phyloP scores from a whole-genome alignment of 306 rosid genomes.

The Cyclanthera cordifolia region DNA sequence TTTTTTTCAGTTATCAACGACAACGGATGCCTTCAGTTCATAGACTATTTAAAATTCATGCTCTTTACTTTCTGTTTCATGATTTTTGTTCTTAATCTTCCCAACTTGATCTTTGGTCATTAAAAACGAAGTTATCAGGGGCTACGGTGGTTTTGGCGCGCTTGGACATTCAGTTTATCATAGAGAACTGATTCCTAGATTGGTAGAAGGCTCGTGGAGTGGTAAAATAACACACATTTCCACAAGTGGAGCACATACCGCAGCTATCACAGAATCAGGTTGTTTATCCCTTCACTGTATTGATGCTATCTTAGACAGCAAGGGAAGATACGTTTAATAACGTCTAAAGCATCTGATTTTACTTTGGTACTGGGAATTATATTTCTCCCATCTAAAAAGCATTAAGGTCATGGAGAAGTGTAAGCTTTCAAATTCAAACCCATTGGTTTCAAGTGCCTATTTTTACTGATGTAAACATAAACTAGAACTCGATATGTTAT shows the following conservation, averaged over 20 bases:
- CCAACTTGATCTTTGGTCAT: slow-evolving; percentile 26
- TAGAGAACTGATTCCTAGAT: slow-evolving; percentile 65
- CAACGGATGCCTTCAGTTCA: neutral
- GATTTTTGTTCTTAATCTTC: slow-evolving; percentile 15
- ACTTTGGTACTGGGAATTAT: neutral
- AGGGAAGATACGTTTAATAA: neutral
- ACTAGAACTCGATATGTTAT: neutral
- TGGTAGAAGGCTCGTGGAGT: slow-evolving; percentile 79
- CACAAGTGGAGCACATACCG: slow-evolving; percentile 87
- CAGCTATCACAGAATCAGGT: slow-evolving; percentile 77
- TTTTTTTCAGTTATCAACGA: neutral
- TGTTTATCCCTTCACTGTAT: neutral
- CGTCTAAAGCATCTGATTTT: neutral
- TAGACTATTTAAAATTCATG: neutral
- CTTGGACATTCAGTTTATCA: slow-evolving; percentile 84
- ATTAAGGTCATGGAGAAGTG: neutral
- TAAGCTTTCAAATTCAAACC: neutral
- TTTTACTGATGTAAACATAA: neutral
- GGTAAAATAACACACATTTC: slow-evolving; percentile 58
- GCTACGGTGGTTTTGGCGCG: slow-evolving; percentile 96
- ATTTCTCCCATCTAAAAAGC: neutral
- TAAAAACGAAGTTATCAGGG: slow-evolving; percentile 74
- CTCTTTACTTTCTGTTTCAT: slow-evolving; percentile 4
- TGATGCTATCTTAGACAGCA: neutral
- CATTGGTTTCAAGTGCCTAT: neutral